Percentiles rank a stretch among this genome's conserved stretches.
phyloP scores from a whole-genome alignment of 1,284 basidiomycete species.

The Pisolithus thermaeus region DNA sequence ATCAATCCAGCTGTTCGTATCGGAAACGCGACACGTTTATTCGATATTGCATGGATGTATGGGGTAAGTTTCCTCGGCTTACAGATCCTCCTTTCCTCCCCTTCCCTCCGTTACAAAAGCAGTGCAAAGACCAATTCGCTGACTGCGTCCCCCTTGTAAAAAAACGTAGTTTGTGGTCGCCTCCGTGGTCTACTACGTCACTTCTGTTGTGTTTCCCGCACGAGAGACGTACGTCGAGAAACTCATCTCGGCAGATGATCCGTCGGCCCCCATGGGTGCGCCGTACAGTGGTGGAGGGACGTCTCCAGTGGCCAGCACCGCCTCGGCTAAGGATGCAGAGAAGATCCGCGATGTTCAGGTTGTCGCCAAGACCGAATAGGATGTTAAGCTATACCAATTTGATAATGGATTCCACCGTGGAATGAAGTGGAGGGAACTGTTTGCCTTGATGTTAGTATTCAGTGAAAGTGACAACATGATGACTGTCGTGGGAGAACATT shows the following conservation, averaged over 20 bases:
- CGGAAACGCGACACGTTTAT: conserved; percentile 48
- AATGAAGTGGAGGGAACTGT: too few relatives aligned
- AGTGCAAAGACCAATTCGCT: not conserved
- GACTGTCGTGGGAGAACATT: too few relatives aligned
- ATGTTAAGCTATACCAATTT: not conserved
- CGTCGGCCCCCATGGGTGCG: not conserved
- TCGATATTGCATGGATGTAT: conserved; percentile 66
- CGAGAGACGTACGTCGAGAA: conserved; percentile 50
- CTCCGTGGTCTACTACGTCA: conserved; percentile 40
- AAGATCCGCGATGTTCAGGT: not conserved
- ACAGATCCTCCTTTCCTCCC: too few relatives aligned
- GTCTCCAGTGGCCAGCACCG: not conserved
- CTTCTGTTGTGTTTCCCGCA: conserved; percentile 54
- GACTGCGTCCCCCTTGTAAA: conserved; percentile 18
- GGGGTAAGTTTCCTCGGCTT: conserved; percentile 41
- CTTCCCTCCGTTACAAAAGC: too few relatives aligned
- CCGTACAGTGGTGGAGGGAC: not conserved
- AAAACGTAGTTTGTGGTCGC: conserved; percentile 35
- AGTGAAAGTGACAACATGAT: too few relatives aligned
- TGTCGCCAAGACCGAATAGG: not conserved
- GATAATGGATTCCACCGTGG: too few relatives aligned
- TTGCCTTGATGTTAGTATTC: too few relatives aligned
- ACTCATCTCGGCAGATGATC: conserved; percentile 29
- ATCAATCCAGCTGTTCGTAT: conserved; percentile 56
- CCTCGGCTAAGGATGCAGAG: not conserved